Evolutionary conservation across 2,329 filamentous ascomycete genomes (phyloP).

Genomic region (Conoideocrella luteorostrata): DNA sequence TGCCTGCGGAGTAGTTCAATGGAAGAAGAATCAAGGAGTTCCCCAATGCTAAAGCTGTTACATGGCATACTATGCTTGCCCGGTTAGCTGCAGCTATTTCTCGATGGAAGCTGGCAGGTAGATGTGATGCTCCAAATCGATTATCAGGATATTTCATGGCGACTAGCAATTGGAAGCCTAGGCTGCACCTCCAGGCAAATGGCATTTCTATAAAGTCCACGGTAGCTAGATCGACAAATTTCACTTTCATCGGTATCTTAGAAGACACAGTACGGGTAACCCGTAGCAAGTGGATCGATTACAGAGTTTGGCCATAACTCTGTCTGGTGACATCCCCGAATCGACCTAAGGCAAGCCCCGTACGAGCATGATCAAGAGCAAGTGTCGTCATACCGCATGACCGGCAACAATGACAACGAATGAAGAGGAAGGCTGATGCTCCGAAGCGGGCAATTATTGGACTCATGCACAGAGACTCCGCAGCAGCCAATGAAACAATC

Average conservation of each 20-base stretch:
- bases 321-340: background rate
- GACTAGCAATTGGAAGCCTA: background rate
- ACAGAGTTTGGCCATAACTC: background rate
- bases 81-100: no score
- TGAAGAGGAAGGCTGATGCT: background rate
- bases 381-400: slow-evolving; percentile 1
- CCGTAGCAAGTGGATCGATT: background rate
- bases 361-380: background rate
- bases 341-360: background rate
- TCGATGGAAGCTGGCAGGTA: no score
- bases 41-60: no score
- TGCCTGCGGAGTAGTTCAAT: no score
- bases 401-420: background rate
- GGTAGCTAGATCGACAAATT: background rate
- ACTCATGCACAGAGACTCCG: no score
- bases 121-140: no score
- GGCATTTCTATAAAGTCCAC: background rate
- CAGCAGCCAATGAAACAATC: no score
- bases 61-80: no score
- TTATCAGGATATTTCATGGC: no score
- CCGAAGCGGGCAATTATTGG: background rate
- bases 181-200: background rate
- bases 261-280: background rate
- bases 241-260: background rate
- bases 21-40: no score